These are phyloP conservation scores for Linum trigynum DNA, from an alignment of 345 rosid species.

Conservation along the genomic window DNA sequence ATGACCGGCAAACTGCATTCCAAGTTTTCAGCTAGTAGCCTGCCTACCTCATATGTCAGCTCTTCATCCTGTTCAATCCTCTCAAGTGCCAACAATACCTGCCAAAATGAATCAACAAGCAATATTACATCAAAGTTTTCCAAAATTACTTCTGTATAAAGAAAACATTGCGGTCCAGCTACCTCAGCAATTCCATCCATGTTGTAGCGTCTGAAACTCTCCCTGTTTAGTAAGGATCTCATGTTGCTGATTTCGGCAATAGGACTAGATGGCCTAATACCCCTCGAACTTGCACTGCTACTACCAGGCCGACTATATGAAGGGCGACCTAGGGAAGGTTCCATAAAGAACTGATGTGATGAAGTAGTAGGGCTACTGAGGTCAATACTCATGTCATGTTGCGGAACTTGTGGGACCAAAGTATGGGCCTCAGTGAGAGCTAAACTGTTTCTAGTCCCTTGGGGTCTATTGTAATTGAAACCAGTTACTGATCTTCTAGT, in stretches of 20 bases:
- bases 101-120: constrained; percentile 17
- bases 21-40: constrained; percentile 10
- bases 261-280: constrained; percentile 43
- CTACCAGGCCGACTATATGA: constrained; percentile 27
- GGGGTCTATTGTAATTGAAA: constrained; percentile 35
- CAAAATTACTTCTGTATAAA: neutral
- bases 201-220: constrained; percentile 46
- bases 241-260: constrained; percentile 35
- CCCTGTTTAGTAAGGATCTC: constrained; percentile 36
- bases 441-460: constrained; percentile 35
- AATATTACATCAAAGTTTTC: neutral
- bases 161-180: constrained; percentile 2
- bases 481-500: constrained; percentile 39
- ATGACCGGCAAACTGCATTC: neutral
- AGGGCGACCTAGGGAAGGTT: constrained; percentile 17
- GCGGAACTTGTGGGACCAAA: constrained; percentile 32
- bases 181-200: constrained; percentile 94
- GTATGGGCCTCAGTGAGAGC: constrained; percentile 22
- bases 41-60: constrained; percentile 61
- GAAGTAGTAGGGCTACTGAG: constrained; percentile 31
- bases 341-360: constrained; percentile 26
- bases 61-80: constrained; percentile 86
- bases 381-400: constrained; percentile 33
- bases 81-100: constrained; percentile 81
- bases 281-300: constrained; percentile 29